Percentiles rank a stretch among this genome's conserved stretches.
Evolutionary conservation across 345 rosid genomes (phyloP).

Genomic region (Litchi chinensis): DNA sequence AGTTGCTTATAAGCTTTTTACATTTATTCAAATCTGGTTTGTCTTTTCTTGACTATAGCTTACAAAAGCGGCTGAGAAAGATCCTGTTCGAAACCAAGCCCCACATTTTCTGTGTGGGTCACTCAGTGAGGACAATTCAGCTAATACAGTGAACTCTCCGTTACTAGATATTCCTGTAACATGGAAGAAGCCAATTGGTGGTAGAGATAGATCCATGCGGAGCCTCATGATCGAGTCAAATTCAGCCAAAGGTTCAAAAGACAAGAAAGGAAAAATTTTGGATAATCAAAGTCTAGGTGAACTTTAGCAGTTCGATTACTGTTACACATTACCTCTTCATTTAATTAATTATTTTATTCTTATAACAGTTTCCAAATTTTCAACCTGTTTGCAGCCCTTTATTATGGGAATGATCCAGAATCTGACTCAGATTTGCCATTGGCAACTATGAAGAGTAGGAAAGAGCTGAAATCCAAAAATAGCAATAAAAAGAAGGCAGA

Average conservation of each 20-base stretch:
- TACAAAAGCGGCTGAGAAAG: conserved; percentile 77
- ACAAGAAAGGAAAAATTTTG: conserved; percentile 25
- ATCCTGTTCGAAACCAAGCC: conserved; percentile 58
- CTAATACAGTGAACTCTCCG: conserved; percentile 50
- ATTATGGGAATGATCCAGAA: conserved; percentile 46
- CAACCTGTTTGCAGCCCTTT: conserved; percentile 45
- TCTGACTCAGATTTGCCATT: conserved; percentile 43
- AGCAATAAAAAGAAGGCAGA: conserved; percentile 16
- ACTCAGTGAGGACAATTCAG: conserved; percentile 52
- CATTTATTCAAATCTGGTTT: conserved; percentile 2
- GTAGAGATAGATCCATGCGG: conserved; percentile 43
- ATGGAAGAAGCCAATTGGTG: conserved; percentile 50
- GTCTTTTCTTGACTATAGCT: conserved; percentile 45
- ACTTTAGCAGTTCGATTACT: not conserved
- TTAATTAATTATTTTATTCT: not conserved
- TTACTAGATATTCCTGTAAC: conserved; percentile 42
- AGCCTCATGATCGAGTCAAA: conserved; percentile 41
- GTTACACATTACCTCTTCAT: not conserved
- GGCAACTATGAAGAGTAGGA: conserved; percentile 28
- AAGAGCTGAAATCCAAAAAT: conserved; percentile 32
- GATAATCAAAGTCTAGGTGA: conserved; percentile 41
- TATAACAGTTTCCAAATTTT: conserved; percentile 6
- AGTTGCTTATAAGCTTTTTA: conserved; percentile 3
- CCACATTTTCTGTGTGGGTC: conserved; percentile 72
- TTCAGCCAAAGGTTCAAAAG: conserved; percentile 22